Evolutionary conservation across 208 protist genomes (phyloP).

Genomic region (Acanthamoeba triangularis): DNA sequence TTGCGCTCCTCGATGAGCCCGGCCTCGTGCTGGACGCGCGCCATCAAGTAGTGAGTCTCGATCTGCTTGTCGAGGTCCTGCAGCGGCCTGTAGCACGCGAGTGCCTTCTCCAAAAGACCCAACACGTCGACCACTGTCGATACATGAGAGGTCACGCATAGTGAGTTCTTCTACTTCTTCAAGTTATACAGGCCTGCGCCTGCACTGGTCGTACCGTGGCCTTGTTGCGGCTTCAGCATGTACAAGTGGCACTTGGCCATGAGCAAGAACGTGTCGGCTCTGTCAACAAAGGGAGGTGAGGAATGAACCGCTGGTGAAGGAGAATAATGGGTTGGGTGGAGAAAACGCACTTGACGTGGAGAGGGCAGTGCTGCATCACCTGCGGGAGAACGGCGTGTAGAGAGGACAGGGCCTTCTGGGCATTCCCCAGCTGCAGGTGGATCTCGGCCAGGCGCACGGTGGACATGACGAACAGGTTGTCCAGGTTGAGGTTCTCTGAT

Average conservation of each 20-base stretch:
- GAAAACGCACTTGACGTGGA: constrained; percentile 42
- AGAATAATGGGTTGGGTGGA: background rate
- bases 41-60: constrained; percentile 33
- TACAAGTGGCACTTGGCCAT: constrained; percentile 17
- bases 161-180: background rate
- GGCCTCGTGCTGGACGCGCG: constrained; percentile 40
- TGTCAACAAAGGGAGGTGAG: background rate
- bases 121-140: constrained; percentile 22
- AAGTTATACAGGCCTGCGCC: too few species aligned
- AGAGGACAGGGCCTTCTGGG: background rate
- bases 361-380: constrained; percentile 68
- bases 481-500: constrained; percentile 59
- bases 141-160: background rate
- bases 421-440: constrained; percentile 50
- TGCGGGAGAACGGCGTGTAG: constrained; percentile 24
- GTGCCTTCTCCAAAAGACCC: constrained; percentile 23
- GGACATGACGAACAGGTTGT: constrained; percentile 53
- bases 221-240: background rate
- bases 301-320: background rate
- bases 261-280: constrained; percentile 56
- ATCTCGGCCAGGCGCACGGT: constrained; percentile 65
- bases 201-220: background rate
- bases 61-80: constrained; percentile 64
- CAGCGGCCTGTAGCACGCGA: constrained; percentile 6
- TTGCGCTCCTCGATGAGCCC: constrained; percentile 41